Base-by-base conservation (phyloP, 2,329 filamentous ascomycete genomes). In the Talaromyces sp. region DNA sequence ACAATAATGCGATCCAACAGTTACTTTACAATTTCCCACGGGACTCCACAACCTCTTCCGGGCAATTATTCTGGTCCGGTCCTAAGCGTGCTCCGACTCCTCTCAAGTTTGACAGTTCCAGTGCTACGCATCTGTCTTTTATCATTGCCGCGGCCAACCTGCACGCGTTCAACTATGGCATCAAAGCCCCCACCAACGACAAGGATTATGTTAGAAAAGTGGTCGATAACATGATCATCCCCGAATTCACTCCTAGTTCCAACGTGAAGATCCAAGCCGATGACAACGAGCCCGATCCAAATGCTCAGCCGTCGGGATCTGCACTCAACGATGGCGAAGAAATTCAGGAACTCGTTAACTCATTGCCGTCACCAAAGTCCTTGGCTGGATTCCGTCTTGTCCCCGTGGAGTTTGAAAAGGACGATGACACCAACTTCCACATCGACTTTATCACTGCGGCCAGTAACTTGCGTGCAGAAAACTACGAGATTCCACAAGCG, bases 381-480 rank as follows among this genome's bases (percentile, higher is more conserved):
- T 80, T 99, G 55, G 88, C 90, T 27, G 92, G 91, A 35, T 96
- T 95, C 83, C 92, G 92, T 77, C 80, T 99, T 57, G 86, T 87
- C 60, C 90, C 93, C 3, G 94, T 97, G 6, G 94, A 97, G 69
- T 99, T 99, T 69, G 92, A 99, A 78, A 99, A 99, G 82, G 94
- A 99, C 66, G 94, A 99, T 69, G 95, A 99, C 75, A 91, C 89
- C 56, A 99, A 99, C 76, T 86, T 94, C 76, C 94, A 99, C 80
- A 99, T 99, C 69, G 94, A 97, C 77, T 99, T 99, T 80, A 97
- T 99, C 77, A 95, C 94, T 8, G 92, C 92, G 1, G 92, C 92
- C 65, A 97, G 92, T 80, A 99, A 99, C 74, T 81, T 99, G 62
- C 90, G 95, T 62, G 94, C 94, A 0, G 89, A 96, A 76, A 99